Conservation (phyloP, 352 stramenopile genomes). For the Saprolegnia parasitica region DNA sequence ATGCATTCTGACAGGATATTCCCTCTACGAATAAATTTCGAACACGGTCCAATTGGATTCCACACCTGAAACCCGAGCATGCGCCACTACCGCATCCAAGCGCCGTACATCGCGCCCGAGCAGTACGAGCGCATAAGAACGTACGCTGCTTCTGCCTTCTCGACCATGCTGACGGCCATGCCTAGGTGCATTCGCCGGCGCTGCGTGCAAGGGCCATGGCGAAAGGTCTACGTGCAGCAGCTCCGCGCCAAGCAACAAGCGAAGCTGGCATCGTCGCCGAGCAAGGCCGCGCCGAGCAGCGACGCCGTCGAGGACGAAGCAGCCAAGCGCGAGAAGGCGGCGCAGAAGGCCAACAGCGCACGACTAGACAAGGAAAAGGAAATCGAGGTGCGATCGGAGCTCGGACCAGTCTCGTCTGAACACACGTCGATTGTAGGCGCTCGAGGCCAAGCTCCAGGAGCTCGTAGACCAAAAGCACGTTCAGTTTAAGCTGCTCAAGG, state of each 20-base stretch:
- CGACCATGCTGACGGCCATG: neutral
- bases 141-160: neutral
- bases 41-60: neutral
- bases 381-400: neutral
- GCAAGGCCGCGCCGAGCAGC: neutral
- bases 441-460: constrained; percentile 16
- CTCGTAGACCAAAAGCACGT: constrained; percentile 23
- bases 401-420: neutral
- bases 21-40: neutral
- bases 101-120: constrained; percentile 18
- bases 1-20: no score
- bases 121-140: constrained; percentile 15
- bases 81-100: constrained; percentile 22
- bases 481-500: constrained; percentile 26
- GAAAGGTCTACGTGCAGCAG: constrained; percentile 21
- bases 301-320: neutral
- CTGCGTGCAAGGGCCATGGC: constrained; percentile 24
- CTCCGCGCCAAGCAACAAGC: constrained; percentile 7
- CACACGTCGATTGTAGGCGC: constrained; percentile 10
- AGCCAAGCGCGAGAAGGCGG: neutral
- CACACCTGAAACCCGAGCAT: neutral
- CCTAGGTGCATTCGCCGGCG: constrained; percentile 27
- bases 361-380: constrained; percentile 16
- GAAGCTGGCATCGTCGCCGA: neutral
- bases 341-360: neutral